A percentile compares a stretch with the other conserved stretches of the same genome.
Conservation (phyloP, 2,329 filamentous ascomycete species). For the Berkeleyomyces rouxiae region DNA sequence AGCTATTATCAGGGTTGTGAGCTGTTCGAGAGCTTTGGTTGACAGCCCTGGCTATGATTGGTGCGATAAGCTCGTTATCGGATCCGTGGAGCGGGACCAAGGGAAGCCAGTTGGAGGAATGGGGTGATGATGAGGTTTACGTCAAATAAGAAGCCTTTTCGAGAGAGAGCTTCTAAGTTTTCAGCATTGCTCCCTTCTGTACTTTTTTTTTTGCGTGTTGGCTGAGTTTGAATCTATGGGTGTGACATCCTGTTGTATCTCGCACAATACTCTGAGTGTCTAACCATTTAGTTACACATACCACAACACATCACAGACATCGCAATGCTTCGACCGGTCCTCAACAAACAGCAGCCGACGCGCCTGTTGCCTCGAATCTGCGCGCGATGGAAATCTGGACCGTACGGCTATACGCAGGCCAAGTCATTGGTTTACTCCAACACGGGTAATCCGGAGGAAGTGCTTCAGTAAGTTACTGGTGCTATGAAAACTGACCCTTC, state of each 20-base stretch:
- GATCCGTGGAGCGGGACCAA: not conserved
- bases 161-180: too few species aligned
- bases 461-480: slow-evolving; percentile 35
- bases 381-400: slow-evolving; percentile 37
- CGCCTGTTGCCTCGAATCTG: slow-evolving; percentile 14
- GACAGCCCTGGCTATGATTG: not conserved
- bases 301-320: not conserved
- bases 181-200: too few species aligned
- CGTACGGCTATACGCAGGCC: slow-evolving; percentile 70
- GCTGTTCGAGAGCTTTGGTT: not conserved
- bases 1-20: not conserved
- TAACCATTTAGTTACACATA: slow-evolving; percentile 15
- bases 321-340: slow-evolving; percentile 1
- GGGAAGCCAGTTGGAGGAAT: not conserved
- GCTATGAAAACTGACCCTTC: too few species aligned
- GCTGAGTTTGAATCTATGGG: too few species aligned
- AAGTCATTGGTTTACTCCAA: slow-evolving; percentile 64
- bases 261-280: not conserved
- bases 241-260: too few species aligned
- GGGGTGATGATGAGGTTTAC: not conserved
- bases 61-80: not conserved
- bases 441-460: slow-evolving; percentile 58
- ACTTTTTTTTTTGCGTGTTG: too few species aligned
- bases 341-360: not conserved
- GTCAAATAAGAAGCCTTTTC: too few species aligned